phyloP scores from a whole-genome alignment of 805 yeast genomes.

The Groenewaldozyma tartarivorans region DNA sequence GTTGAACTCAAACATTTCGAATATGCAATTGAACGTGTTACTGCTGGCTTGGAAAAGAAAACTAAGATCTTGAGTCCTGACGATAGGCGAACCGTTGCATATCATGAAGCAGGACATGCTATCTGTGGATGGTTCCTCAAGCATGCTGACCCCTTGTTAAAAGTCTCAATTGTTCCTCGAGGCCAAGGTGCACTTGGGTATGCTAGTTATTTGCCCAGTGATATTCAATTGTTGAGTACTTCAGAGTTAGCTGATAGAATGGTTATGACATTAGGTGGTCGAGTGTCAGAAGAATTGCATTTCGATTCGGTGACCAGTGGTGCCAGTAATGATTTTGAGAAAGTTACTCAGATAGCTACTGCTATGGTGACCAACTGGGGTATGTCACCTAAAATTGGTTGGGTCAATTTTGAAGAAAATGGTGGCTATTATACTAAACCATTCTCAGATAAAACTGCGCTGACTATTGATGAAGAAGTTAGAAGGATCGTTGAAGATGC shows the following conservation, averaged over 20 bases:
- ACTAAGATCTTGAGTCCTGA: slow-evolving; percentile 72
- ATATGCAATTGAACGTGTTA: slow-evolving; percentile 92
- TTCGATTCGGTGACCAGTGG: slow-evolving; percentile 92
- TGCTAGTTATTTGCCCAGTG: slow-evolving; percentile 95
- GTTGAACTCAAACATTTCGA: slow-evolving; percentile 81
- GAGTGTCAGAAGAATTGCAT: slow-evolving; percentile 91
- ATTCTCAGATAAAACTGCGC: slow-evolving; percentile 80
- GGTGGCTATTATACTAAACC: slow-evolving; percentile 70
- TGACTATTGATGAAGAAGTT: slow-evolving; percentile 73
- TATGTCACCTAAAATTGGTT: slow-evolving; percentile 84
- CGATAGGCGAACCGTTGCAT: slow-evolving; percentile 87
- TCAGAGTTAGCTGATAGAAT: slow-evolving; percentile 79
- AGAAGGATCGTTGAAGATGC: slow-evolving; percentile 68
- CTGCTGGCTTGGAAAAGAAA: slow-evolving; percentile 92
- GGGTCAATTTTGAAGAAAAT: slow-evolving; percentile 62
- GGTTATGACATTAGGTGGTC: slow-evolving; percentile 96
- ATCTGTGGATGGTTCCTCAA: slow-evolving; percentile 94
- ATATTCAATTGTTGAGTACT: slow-evolving; percentile 66
- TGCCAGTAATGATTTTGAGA: slow-evolving; percentile 92
- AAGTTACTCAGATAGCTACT: slow-evolving; percentile 88
- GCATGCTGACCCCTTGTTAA: slow-evolving; percentile 85
- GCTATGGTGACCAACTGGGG: slow-evolving; percentile 90
- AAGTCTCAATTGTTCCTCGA: slow-evolving; percentile 93
- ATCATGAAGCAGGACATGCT: slow-evolving; percentile 99
- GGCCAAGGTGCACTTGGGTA: slow-evolving; percentile 97